These are phyloP conservation scores for Somion occarium DNA, from an alignment of 1,284 basidiomycete genomes.

Conservation along the genomic window DNA sequence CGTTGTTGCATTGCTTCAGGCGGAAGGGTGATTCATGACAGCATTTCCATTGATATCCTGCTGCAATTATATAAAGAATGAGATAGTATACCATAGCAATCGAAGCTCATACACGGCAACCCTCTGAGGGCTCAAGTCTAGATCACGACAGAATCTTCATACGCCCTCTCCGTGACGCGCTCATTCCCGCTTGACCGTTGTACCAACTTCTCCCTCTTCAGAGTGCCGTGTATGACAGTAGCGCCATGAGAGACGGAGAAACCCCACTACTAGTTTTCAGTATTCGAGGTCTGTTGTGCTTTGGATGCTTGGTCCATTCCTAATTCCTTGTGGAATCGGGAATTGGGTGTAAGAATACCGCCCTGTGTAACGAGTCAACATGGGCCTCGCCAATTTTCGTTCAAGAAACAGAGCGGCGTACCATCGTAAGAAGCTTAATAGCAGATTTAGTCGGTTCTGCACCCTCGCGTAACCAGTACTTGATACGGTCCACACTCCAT, in stretches of 20 bases:
- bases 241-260: too few species aligned
- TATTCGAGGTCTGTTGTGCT: neutral
- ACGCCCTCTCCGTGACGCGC: neutral
- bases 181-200: neutral
- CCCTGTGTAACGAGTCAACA: slow-evolving; percentile 38
- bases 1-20: slow-evolving; percentile 47
- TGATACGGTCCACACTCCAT: slow-evolving; percentile 89
- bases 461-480: slow-evolving; percentile 84
- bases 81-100: neutral
- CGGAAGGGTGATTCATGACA: neutral
- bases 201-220: too few species aligned
- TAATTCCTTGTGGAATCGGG: slow-evolving; percentile 8
- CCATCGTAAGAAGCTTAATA: slow-evolving; percentile 75
- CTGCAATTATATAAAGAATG: neutral
- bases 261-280: too few species aligned
- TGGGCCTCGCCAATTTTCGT: too few species aligned
- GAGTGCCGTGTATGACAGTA: neutral
- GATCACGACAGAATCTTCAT: neutral
- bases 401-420: slow-evolving; percentile 36
- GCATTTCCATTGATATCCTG: too few species aligned
- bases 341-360: slow-evolving; percentile 22
- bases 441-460: slow-evolving; percentile 82
- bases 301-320: neutral
- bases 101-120: neutral
- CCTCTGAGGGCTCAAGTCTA: neutral